Conservation (phyloP, 2,329 filamentous ascomycete species). For the Lachnellula suecica region DNA sequence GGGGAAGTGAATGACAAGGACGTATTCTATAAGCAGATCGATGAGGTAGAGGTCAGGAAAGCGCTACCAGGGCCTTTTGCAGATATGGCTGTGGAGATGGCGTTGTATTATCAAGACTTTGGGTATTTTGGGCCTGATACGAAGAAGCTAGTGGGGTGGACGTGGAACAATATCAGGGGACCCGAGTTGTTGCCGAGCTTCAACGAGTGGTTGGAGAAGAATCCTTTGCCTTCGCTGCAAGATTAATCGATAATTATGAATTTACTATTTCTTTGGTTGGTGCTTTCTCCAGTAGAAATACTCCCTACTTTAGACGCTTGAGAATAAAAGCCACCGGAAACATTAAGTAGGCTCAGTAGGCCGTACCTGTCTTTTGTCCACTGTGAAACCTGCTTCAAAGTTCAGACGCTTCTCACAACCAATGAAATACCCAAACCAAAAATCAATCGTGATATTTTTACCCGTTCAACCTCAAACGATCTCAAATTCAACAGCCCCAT, state of each 20-base stretch:
- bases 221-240: constrained; percentile 19
- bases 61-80: constrained; percentile 1
- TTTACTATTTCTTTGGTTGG: too few relatives aligned
- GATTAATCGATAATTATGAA: too few relatives aligned
- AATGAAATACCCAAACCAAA: too few relatives aligned
- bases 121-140: constrained; percentile 37
- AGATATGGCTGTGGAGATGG: constrained; percentile 24
- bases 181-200: constrained; percentile 31
- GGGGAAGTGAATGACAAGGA: constrained; percentile 33
- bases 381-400: too few relatives aligned
- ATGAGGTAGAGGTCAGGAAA: constrained; percentile 11
- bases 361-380: too few relatives aligned
- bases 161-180: constrained; percentile 30
- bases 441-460: too few relatives aligned
- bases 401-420: too few relatives aligned
- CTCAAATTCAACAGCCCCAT: background rate
- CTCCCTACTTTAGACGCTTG: too few relatives aligned
- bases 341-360: too few relatives aligned
- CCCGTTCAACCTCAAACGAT: too few relatives aligned
- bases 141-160: constrained; percentile 32
- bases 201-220: constrained; percentile 35
- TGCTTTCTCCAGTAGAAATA: too few relatives aligned
- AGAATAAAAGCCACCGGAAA: too few relatives aligned
- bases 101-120: constrained; percentile 31
- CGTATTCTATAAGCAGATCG: constrained; percentile 15